Evolutionary conservation across 2,329 filamentous ascomycete genomes (phyloP), one percentile per base, ranked within the genome.

Genomic region (Colletotrichum scovillei): DNA sequence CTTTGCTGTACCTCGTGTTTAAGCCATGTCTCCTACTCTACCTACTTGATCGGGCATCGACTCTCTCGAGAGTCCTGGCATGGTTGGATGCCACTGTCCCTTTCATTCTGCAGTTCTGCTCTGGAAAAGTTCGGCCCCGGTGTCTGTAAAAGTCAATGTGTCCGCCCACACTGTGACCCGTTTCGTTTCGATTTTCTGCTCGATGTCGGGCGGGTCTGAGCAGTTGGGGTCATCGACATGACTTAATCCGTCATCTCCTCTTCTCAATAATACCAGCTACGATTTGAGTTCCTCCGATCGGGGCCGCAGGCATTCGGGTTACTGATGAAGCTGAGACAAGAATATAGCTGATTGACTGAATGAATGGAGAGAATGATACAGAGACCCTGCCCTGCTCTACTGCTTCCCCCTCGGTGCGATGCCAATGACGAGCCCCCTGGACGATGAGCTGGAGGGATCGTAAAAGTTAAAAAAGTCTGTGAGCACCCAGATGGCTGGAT

Each of bases 391-490:
- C 63, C 55, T 70, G 32, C 42, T 46, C 24, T 60, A 67, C 49
- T 42, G 28, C 30, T 28, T 38, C 11, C 55, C 30, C 42, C 32
- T 60, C 59, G 52, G 58, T 63, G 66, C 46, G 38, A 64, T 69
- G 42, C 70, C 59, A 35, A 73, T 69, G 66, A 64, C 59, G 55
- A 73, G 55, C 59, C 66, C 69, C 70, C 70, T 68, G 59, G 68
- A 63, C 63, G 71, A 73, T 73, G 67, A 63, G 71, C 62, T 73
- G 67, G 71, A 73, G 71, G 70, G 71, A 73, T 73, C 52, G 67
- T 67, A 67, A 72, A 73, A 72, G 67, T 72, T 72, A 72, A 74
- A 74, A 72, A 63, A 63, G 38, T 72, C 63, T 72, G 72, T 67
- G 68, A 72, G 68, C 68, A 67, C 57, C 70, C 70, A 73, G 70